Evolutionary conservation across 768 basidiomycete species (phyloP), one percentile per base, ranked within the genome.

Genomic region (Trametes maxima): DNA sequence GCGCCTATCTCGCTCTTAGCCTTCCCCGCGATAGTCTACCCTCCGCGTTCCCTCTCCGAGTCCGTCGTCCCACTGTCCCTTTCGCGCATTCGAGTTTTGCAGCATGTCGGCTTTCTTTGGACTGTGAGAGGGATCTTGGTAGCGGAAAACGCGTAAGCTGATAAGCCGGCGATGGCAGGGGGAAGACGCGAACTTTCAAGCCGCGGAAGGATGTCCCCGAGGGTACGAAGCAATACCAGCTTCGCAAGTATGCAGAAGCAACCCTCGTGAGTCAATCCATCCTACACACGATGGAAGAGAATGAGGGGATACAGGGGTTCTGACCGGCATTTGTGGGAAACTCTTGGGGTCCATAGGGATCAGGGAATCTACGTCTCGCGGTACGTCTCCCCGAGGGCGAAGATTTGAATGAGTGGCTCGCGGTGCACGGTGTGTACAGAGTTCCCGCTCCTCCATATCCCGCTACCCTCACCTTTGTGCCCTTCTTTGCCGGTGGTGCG

Each of bases 331-430:
- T 16, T 50, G 25, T 0, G 45, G 13, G 35, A n/a, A 50, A 22
- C 17, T 53, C 46, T 59, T 24, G 37, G 28, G 48, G 25, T 25
- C 19, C 22, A 17, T 58, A 96, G 95, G 95, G 96, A 47, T 98
- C 95, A 10, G 97, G 97, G 7, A 98, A 98, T 77, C 78, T 99
- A 63, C 81, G 95, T 59, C 79, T 91, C 47, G 95, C 97, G 0
- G 97, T 99, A 21, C 87, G 90, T 64, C 81, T 98, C 19, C 97
- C 97, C 0, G 97, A 98, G 67, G 97, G 97, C 40, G 97, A 99
- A 75, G 97, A 99, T 73, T 75, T 87, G 68, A 96, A 95, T 67
- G 97, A 99, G 75, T 99, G 97, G 97, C 87, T 99, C n/a, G 97
- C 97, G 13, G 96, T 99, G 8, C 96, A 99, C 72, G 93, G 97